Base-by-base conservation (phyloP, 208 protist species). In the Leptomonas pyrrhocoris region DNA sequence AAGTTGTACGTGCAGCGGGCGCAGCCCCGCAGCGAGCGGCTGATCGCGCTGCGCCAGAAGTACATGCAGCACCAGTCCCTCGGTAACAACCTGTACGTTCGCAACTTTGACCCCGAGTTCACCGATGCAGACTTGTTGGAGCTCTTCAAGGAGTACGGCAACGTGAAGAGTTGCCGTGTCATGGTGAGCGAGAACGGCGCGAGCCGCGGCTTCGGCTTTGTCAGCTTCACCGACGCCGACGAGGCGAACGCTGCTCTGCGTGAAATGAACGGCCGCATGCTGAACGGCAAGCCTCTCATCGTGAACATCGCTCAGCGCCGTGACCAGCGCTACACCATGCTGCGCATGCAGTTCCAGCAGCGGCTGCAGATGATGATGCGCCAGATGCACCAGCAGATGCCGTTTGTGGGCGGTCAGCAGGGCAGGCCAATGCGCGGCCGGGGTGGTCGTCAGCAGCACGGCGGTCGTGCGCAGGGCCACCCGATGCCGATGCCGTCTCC, bases 71-170 rank as follows among this genome's bases (percentile, higher is more conserved):
- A 85, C 69, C 88, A 96, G 69, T 92, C 88, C 12, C 85, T 94
- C 54, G 90, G 96, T 57, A 97, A 99, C 90, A 99, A 99, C 87
- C 89, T 99, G 21, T 99, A 99, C 88, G 98, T 99, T 53, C 98
- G 99, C 81, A 99, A 99, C 86, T 95, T 99, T 68, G 95, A 98
- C 79, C 92, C 89, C 76, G 85, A 92, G 45, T 98, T 99, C 77
- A 98, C 98, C 61, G 96, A 98, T 74, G 97, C 98, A 68, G 87
- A 96, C 59, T 86, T 99, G 19, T 88, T 96, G 76, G 98, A 99
- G 74, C 97, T 98, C 9, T 99, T 99, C 90, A 94, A 92, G 61
- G 89, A 92, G 51, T 99, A 99, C 78, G 99, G 99, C 54, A 94
- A 93, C 46, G 99, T 99, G 72, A 94, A 99, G 59, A 99, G 98